phyloP scores from a whole-genome alignment of 2,329 filamentous ascomycete species.

The Aspergillus sp. region DNA sequence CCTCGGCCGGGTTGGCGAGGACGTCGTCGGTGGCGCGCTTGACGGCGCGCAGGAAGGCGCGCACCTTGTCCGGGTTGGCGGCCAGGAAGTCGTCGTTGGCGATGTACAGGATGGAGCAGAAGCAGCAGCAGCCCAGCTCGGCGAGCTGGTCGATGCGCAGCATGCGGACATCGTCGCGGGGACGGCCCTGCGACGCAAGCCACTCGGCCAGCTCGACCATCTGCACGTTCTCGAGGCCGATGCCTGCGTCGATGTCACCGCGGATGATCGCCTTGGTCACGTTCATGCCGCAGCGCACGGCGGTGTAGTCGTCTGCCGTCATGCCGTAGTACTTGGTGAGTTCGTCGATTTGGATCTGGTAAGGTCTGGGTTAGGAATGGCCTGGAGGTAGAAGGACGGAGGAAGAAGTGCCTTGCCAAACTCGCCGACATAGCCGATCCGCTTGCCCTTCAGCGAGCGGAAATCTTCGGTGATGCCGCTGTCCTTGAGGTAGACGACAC shows the following conservation, averaged over 20 bases:
- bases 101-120: constrained; percentile 79
- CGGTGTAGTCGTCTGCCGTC: constrained; percentile 69
- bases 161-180: constrained; percentile 70
- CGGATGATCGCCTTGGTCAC: constrained; percentile 72
- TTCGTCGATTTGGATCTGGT: constrained; percentile 75
- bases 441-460: constrained; percentile 70
- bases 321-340: constrained; percentile 76
- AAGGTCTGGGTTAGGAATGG: too few species aligned
- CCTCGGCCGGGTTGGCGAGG: constrained; percentile 58
- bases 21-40: constrained; percentile 74
- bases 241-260: constrained; percentile 70
- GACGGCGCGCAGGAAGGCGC: constrained; percentile 67
- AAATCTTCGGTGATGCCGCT: constrained; percentile 75
- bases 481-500: constrained; percentile 71
- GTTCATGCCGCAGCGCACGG: constrained; percentile 78
- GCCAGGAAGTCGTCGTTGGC: constrained; percentile 69
- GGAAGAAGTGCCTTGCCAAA: constrained; percentile 59
- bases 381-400: not conserved
- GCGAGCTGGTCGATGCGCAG: constrained; percentile 77
- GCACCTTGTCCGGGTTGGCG: constrained; percentile 64
- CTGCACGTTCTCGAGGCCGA: constrained; percentile 77
- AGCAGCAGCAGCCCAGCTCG: constrained; percentile 78
- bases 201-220: constrained; percentile 80
- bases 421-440: constrained; percentile 76
- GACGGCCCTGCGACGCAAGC: constrained; percentile 62